A percentile compares a stretch with the other conserved stretches of the same genome.
Evolutionary conservation across 2,329 filamentous ascomycete species (phyloP).

Genomic region (Pezicula radicicola): DNA sequence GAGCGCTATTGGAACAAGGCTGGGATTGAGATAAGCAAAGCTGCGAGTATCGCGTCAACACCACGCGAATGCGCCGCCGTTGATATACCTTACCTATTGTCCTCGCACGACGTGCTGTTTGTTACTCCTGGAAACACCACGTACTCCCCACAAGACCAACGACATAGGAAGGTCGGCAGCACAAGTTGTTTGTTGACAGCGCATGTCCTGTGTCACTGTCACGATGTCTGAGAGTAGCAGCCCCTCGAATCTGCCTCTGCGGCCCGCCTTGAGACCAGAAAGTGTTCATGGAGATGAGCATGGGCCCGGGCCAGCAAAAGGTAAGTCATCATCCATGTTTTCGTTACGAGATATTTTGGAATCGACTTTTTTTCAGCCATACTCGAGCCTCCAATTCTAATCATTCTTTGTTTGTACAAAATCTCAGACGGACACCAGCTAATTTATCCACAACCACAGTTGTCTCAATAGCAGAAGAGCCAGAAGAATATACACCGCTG

Average conservation of each 20-base stretch:
- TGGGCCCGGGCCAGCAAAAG: constrained; percentile 22
- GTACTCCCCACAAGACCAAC: background rate
- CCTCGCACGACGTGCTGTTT: background rate
- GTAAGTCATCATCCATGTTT: constrained; percentile 11
- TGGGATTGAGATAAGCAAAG: background rate
- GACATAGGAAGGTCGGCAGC: background rate
- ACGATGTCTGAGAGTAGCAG: background rate
- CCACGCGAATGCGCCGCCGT: background rate
- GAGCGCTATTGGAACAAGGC: background rate
- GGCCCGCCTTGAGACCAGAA: constrained; percentile 20
- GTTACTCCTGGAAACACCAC: background rate
- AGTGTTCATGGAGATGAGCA: constrained; percentile 8
- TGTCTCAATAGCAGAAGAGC: constrained; percentile 30
- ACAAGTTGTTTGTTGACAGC: too few species aligned
- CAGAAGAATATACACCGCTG: constrained; percentile 13
- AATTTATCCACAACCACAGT: constrained; percentile 16
- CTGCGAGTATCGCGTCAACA: background rate
- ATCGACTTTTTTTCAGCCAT: background rate
- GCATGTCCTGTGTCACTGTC: background rate
- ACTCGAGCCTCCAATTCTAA: background rate
- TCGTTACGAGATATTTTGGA: background rate
- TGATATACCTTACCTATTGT: background rate
- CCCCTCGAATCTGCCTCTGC: constrained; percentile 10
- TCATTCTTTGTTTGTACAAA: background rate
- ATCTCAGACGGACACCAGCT: background rate